A percentile compares a stretch with the other conserved stretches of the same genome.
Conservation (phyloP, 306 rosid species). For the Astragalus glycyphyllos region DNA sequence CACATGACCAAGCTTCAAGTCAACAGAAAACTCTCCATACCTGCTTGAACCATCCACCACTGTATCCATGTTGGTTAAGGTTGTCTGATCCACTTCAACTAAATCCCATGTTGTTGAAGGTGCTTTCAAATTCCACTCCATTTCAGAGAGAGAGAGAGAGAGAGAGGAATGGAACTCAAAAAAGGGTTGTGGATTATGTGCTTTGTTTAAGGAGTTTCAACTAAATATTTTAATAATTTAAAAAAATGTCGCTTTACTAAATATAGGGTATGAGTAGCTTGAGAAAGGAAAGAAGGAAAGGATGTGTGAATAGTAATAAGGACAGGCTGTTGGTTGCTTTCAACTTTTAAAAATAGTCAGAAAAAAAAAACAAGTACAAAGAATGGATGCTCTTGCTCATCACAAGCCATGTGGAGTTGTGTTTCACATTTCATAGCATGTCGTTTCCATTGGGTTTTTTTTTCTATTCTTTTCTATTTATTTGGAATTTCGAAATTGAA, state of each 20-base stretch:
- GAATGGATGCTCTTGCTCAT: conserved; percentile 70
- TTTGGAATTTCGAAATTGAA: conserved; percentile 11
- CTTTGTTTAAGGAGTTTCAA: conserved; percentile 27
- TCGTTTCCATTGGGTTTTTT: conserved; percentile 54
- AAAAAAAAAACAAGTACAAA: conserved; percentile 65
- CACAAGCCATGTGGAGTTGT: conserved; percentile 87
- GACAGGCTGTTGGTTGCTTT: conserved; percentile 88
- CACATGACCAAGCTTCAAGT: conserved; percentile 90
- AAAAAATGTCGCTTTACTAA: conserved; percentile 38
- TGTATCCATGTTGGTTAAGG: conserved; percentile 58
- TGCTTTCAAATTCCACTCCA: conserved; percentile 95
- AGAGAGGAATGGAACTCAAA: too few relatives aligned
- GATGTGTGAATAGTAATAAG: conserved; percentile 18
- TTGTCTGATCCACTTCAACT: conserved; percentile 63
- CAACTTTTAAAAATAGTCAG: conserved; percentile 65
- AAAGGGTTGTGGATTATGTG: conserved; percentile 36
- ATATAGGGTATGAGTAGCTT: conserved; percentile 48
- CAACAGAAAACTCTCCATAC: conserved; percentile 79
- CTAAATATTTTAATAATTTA: conserved; percentile 37
- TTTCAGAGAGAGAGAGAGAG: conserved; percentile 40
- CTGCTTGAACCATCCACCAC: conserved; percentile 62
- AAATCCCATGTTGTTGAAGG: conserved; percentile 70
- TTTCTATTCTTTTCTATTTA: not conserved
- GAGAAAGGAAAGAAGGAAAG: conserved; percentile 45
- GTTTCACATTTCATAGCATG: conserved; percentile 95